phyloP scores from a whole-genome alignment of 352 stramenopile species.

The Hyaloperonospora brassicae region DNA sequence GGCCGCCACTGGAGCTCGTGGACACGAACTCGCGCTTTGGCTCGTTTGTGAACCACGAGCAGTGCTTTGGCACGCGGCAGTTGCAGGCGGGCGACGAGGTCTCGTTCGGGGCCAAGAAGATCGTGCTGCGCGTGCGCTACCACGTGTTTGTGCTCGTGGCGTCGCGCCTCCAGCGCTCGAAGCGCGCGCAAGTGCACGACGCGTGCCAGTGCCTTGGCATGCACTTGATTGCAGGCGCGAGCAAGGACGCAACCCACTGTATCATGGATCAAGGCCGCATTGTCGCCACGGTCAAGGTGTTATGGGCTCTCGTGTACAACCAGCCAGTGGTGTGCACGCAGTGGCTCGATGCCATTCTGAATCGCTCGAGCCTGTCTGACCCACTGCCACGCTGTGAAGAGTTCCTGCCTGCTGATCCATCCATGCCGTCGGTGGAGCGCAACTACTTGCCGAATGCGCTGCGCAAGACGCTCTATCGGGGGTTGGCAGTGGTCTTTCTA shows the following conservation, averaged over 20 bases:
- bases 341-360: constrained; percentile 75
- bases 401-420: constrained; percentile 56
- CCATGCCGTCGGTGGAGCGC: constrained; percentile 40
- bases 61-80: constrained; percentile 37
- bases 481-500: constrained; percentile 71
- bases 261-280: constrained; percentile 79
- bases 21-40: constrained; percentile 82
- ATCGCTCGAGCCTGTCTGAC: constrained; percentile 64
- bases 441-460: constrained; percentile 72
- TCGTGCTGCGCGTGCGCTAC: constrained; percentile 72
- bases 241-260: constrained; percentile 69
- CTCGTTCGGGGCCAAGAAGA: constrained; percentile 79
- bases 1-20: constrained; percentile 60
- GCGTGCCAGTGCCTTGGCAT: constrained; percentile 76
- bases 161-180: constrained; percentile 58
- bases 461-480: constrained; percentile 67
- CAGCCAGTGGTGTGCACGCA: constrained; percentile 73
- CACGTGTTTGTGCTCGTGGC: constrained; percentile 72
- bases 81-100: constrained; percentile 65
- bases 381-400: constrained; percentile 68
- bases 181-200: constrained; percentile 54
- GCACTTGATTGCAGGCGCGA: constrained; percentile 54
- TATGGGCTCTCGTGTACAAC: constrained; percentile 82
- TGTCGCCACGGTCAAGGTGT: constrained; percentile 77
- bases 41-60: constrained; percentile 79